phyloP scores from a whole-genome alignment of 495 filamentous ascomycete genomes.

The Tetracladium marchalianum region DNA sequence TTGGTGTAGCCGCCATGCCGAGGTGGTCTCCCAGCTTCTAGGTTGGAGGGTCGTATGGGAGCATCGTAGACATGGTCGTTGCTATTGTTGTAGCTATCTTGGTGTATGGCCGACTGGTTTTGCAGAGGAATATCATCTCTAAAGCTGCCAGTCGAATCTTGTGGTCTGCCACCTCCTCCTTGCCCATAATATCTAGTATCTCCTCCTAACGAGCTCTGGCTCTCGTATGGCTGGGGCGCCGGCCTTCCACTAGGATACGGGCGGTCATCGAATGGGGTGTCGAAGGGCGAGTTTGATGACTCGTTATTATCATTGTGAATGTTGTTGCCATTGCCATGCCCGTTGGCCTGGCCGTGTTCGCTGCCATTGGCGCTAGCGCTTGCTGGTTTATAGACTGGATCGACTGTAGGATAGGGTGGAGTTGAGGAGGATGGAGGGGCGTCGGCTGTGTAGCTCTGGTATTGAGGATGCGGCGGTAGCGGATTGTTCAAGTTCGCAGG shows the following conservation, averaged over 20 bases:
- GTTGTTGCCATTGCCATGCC: slow-evolving; percentile 11
- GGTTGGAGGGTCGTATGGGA: slow-evolving; percentile 9
- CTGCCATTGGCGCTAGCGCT: slow-evolving; percentile 7
- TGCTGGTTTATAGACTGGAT: slow-evolving; percentile 14
- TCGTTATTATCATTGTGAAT: slow-evolving; percentile 12
- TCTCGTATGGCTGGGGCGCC: slow-evolving; percentile 25
- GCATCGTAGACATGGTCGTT: slow-evolving; percentile 42
- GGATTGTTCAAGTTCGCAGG: slow-evolving; percentile 21
- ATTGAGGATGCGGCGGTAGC: slow-evolving; percentile 23
- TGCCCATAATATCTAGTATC: slow-evolving; percentile 48
- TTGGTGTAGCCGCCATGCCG: slow-evolving; percentile 29
- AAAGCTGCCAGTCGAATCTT: slow-evolving; percentile 34
- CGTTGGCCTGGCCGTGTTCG: slow-evolving; percentile 9
- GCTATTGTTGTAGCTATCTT: slow-evolving; percentile 27
- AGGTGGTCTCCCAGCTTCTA: slow-evolving; percentile 15
- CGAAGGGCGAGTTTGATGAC: slow-evolving; percentile 36
- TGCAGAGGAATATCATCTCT: slow-evolving; percentile 60
- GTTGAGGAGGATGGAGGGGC: slow-evolving; percentile 16
- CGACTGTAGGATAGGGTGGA: slow-evolving; percentile 20
- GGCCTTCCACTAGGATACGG: slow-evolving; percentile 41
- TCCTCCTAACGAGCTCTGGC: slow-evolving; percentile 32
- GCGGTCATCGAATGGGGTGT: slow-evolving; percentile 50
- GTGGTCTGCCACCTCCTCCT: slow-evolving; percentile 27
- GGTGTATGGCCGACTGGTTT: slow-evolving; percentile 24
- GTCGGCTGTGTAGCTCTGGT: slow-evolving; percentile 19